These are phyloP conservation scores for Hyaloperonospora brassicae DNA, from an alignment of 352 stramenopile genomes.

Conservation along the genomic window DNA sequence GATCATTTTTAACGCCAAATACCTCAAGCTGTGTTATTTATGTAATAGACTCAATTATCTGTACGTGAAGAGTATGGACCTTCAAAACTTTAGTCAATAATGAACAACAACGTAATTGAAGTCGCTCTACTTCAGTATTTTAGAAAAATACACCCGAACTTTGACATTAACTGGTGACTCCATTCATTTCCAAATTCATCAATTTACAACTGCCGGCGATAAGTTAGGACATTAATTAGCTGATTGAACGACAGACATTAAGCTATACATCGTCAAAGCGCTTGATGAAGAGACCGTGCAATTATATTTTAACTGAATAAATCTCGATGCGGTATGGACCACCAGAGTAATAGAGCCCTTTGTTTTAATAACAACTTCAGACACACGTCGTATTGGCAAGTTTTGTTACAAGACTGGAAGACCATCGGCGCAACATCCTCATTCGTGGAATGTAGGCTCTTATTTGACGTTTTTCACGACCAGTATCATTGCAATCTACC, in stretches of 20 bases:
- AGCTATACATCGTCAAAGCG: not conserved
- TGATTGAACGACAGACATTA: not conserved
- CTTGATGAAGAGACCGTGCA: not conserved
- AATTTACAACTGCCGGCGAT: not conserved
- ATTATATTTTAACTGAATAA: constrained; percentile 7
- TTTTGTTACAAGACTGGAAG: no score
- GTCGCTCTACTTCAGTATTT: not conserved
- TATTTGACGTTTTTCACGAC: no score
- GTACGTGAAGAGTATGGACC: no score
- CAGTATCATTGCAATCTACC: no score
- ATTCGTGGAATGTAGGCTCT: no score
- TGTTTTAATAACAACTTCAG: no score
- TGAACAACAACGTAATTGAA: not conserved
- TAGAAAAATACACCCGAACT: not conserved
- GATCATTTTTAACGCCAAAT: constrained; percentile 6
- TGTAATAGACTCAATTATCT: no score
- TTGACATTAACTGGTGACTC: not conserved
- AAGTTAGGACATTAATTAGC: not conserved
- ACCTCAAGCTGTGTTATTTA: not conserved
- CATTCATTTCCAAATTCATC: not conserved
- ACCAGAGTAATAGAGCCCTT: no score
- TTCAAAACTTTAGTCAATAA: not conserved
- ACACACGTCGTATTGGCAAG: no score
- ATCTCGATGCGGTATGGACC: not conserved
- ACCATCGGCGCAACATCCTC: no score